phyloP scores from a whole-genome alignment of 2,329 filamentous ascomycete genomes.

The Hypocreales sp. region DNA sequence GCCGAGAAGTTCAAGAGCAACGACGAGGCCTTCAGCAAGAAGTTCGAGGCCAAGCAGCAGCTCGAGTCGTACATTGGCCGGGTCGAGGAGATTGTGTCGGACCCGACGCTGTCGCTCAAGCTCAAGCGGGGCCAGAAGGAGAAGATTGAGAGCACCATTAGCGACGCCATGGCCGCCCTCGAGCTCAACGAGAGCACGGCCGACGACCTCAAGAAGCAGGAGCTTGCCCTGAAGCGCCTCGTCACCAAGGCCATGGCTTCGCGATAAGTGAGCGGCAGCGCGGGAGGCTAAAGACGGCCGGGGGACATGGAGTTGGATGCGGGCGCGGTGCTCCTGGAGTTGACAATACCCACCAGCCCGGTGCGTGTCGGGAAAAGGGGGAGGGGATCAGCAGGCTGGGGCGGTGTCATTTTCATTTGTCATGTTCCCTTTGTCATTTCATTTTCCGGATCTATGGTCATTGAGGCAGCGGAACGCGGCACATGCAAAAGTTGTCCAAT shows the following conservation, averaged over 20 bases:
- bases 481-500: constrained; percentile 20
- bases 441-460: constrained; percentile 14
- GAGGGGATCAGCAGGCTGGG: constrained; percentile 3
- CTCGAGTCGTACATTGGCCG: constrained; percentile 97
- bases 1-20: constrained; percentile 97
- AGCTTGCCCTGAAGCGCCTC: constrained; percentile 90
- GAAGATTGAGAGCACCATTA: constrained; percentile 95
- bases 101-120: constrained; percentile 90
- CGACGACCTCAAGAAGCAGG: constrained; percentile 99
- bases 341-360: background rate
- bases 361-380: background rate
- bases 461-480: constrained; percentile 16
- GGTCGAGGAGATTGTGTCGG: constrained; percentile 96
- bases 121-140: constrained; percentile 99
- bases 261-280: constrained; percentile 40
- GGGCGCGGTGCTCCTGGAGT: constrained; percentile 1
- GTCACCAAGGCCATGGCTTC: constrained; percentile 98
- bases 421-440: constrained; percentile 5
- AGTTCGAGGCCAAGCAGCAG: constrained; percentile 97
- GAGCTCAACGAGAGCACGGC: constrained; percentile 85
- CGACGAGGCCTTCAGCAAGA: constrained; percentile 98
- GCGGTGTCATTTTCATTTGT: constrained; percentile 11
- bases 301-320: constrained; percentile 1
- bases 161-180: constrained; percentile 93
- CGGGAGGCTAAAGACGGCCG: background rate